Conservation (phyloP, 768 basidiomycete species). For the Hirschioporus abietinus region DNA sequence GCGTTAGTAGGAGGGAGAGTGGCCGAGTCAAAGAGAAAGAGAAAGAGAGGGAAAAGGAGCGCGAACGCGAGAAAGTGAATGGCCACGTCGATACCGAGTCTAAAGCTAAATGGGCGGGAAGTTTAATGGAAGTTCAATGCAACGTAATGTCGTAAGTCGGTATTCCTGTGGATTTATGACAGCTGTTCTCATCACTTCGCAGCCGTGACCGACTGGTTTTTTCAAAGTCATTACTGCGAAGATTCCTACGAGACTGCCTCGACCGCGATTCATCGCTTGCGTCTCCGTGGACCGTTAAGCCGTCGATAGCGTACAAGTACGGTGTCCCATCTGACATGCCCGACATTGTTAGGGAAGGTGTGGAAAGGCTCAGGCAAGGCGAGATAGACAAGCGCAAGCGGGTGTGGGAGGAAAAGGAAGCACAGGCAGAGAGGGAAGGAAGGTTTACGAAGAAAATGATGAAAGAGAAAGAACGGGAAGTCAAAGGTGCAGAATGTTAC, state of each 20-base stretch:
- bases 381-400: slow-evolving; percentile 94
- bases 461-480: slow-evolving; percentile 66
- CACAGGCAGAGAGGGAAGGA: slow-evolving; percentile 26
- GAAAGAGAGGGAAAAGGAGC: slow-evolving; percentile 28
- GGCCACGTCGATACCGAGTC: slow-evolving; percentile 38
- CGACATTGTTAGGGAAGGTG: slow-evolving; percentile 73
- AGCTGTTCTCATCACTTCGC: slow-evolving; percentile 5
- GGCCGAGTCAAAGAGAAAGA: slow-evolving; percentile 2
- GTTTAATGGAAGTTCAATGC: slow-evolving; percentile 78
- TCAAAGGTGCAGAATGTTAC: slow-evolving; percentile 46
- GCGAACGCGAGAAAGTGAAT: slow-evolving; percentile 53
- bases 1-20: not conserved
- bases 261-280: slow-evolving; percentile 89
- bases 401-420: slow-evolving; percentile 81
- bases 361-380: slow-evolving; percentile 75
- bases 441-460: slow-evolving; percentile 79
- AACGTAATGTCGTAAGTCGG: slow-evolving; percentile 69
- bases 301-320: slow-evolving; percentile 75
- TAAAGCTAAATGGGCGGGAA: slow-evolving; percentile 65
- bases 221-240: slow-evolving; percentile 93
- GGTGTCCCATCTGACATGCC: slow-evolving; percentile 84
- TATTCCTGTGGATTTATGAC: not conserved
- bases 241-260: slow-evolving; percentile 94
- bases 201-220: slow-evolving; percentile 95
- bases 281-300: slow-evolving; percentile 95